Conservation (phyloP, 495 filamentous ascomycete species). For the Penicillium odoratum region DNA sequence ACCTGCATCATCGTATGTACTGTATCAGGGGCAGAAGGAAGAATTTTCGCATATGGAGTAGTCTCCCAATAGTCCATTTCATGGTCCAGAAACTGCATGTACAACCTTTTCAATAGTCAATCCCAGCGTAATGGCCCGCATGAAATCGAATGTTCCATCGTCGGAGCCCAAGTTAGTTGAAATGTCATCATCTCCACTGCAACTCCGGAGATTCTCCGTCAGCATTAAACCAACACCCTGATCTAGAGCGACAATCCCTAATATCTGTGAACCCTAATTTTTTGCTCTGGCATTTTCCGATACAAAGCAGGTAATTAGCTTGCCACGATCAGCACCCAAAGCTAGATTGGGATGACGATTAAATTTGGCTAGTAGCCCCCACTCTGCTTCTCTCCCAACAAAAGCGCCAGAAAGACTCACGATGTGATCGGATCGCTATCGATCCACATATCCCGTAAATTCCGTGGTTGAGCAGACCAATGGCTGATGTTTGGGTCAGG, state of each 20-base stretch:
- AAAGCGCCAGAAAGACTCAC: background rate
- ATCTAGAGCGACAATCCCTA: conserved; percentile 13
- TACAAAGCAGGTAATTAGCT: background rate
- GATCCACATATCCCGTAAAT: conserved; percentile 8
- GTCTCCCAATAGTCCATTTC: no score
- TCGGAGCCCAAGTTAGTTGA: background rate
- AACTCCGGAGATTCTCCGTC: conserved; percentile 8
- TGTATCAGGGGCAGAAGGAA: no score
- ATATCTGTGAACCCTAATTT: conserved; percentile 6
- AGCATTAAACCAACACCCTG: background rate
- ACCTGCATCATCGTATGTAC: conserved; percentile 11
- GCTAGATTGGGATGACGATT: background rate
- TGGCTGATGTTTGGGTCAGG: conserved; percentile 10
- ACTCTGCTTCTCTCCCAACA: background rate
- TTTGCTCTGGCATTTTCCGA: background rate
- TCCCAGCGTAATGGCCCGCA: no score
- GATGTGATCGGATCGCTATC: conserved; percentile 5
- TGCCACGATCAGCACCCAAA: background rate
- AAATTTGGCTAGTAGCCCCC: conserved; percentile 6
- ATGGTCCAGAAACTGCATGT: background rate
- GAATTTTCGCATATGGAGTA: no score
- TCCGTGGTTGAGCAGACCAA: background rate
- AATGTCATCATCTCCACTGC: background rate
- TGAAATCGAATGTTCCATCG: background rate
- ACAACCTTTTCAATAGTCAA: conserved; percentile 1